Conservation (phyloP, 2,329 filamentous ascomycete species). For the Apiospora arundinis region DNA sequence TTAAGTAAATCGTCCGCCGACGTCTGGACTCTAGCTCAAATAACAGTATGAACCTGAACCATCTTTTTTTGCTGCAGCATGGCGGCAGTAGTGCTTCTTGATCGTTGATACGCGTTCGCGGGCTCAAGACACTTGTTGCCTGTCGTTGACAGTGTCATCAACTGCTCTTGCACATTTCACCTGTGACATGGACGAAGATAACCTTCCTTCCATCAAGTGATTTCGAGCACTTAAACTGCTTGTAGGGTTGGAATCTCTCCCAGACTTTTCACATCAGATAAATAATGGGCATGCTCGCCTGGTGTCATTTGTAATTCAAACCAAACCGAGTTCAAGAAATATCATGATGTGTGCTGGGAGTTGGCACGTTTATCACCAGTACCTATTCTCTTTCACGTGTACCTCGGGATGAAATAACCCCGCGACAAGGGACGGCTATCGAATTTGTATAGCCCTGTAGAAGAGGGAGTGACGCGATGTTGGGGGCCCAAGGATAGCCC, state of each 20-base stretch:
- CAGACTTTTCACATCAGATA: background rate
- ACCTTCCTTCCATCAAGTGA: too few relatives aligned
- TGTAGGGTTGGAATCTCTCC: background rate
- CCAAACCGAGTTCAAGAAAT: background rate
- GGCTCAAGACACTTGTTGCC: too few relatives aligned
- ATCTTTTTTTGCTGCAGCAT: too few relatives aligned
- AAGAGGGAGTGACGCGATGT: background rate
- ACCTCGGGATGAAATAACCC: background rate
- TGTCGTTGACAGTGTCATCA: too few relatives aligned
- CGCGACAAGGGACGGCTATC: background rate
- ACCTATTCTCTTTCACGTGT: background rate
- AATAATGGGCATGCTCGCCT: background rate
- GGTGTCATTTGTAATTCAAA: background rate
- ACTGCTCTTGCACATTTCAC: too few relatives aligned
- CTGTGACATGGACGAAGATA: too few relatives aligned
- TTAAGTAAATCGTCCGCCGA: too few relatives aligned
- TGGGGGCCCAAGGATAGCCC: slow-evolving; percentile 3
- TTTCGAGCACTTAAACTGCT: background rate
- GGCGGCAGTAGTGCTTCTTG: too few relatives aligned
- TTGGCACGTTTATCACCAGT: background rate
- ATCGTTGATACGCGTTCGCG: too few relatives aligned
- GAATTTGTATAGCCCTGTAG: background rate
- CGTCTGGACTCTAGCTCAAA: too few relatives aligned
- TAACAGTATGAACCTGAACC: too few relatives aligned
- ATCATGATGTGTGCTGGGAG: too few relatives aligned